Conservation (phyloP, 306 rosid species). For the Rubus parviflorus region DNA sequence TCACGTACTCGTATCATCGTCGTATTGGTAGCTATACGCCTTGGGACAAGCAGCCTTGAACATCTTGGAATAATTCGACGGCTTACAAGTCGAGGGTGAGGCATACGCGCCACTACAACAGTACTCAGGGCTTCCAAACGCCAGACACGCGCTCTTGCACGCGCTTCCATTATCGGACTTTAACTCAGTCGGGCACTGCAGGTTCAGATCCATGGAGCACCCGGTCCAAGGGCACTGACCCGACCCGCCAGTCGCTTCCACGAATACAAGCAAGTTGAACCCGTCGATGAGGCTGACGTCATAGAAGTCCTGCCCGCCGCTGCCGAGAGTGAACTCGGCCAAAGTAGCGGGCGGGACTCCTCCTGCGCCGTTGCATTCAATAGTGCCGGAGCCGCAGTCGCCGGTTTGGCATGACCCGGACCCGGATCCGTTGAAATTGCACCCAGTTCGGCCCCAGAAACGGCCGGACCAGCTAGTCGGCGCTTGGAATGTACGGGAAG, state of each 20-base stretch:
- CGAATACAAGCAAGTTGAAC: slow-evolving; percentile 73
- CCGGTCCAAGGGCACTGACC: slow-evolving; percentile 79
- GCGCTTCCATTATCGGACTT: slow-evolving; percentile 63
- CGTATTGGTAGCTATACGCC: slow-evolving; percentile 58
- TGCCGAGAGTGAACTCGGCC: slow-evolving; percentile 90
- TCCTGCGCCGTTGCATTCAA: slow-evolving; percentile 91
- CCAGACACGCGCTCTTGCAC: slow-evolving; percentile 95
- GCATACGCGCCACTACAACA: slow-evolving; percentile 66
- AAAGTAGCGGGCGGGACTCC: slow-evolving; percentile 84
- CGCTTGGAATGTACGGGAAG: slow-evolving; percentile 67
- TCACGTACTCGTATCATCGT: slow-evolving; percentile 58
- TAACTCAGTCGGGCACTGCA: slow-evolving; percentile 74
- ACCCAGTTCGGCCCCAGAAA: slow-evolving; percentile 87
- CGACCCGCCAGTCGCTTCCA: slow-evolving; percentile 81
- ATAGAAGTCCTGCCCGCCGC: slow-evolving; percentile 82
- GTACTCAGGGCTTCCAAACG: slow-evolving; percentile 81
- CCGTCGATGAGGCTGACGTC: slow-evolving; percentile 99
- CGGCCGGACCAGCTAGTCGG: slow-evolving; percentile 99
- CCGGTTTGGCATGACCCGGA: slow-evolving; percentile 82
- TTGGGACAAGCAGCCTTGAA: slow-evolving; percentile 58
- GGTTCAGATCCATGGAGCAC: slow-evolving; percentile 76
- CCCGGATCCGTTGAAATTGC: slow-evolving; percentile 72
- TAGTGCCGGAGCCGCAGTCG: slow-evolving; percentile 80
- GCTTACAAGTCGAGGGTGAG: slow-evolving; percentile 47
- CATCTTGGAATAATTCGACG: slow-evolving; percentile 61